phyloP scores from a whole-genome alignment of 2,329 filamentous ascomycete species.

The Cadophora gregata region DNA sequence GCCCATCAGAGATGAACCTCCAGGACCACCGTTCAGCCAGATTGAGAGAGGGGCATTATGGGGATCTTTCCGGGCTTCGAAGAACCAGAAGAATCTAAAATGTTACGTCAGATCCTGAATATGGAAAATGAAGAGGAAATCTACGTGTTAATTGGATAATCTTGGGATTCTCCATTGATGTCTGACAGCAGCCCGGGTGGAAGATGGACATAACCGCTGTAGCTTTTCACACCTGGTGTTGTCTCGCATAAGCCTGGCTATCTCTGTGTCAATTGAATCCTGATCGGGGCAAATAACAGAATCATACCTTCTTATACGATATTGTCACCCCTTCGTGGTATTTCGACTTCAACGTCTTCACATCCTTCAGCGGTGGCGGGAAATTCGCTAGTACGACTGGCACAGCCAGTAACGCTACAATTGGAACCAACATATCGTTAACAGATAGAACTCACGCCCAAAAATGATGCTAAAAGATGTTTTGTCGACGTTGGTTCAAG shows the following conservation, averaged over 20 bases:
- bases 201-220: slow-evolving; percentile 33
- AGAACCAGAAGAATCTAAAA: slow-evolving; percentile 49
- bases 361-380: not conserved
- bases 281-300: not conserved
- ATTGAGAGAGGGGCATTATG: slow-evolving; percentile 57
- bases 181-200: slow-evolving; percentile 22
- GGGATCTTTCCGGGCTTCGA: slow-evolving; percentile 51
- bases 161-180: slow-evolving; percentile 18
- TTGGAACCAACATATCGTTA: not conserved
- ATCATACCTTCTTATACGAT: slow-evolving; percentile 14
- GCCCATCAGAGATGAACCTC: slow-evolving; percentile 60
- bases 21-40: slow-evolving; percentile 70
- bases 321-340: slow-evolving; percentile 13
- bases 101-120: not conserved
- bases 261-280: not conserved
- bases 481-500: slow-evolving; percentile 2
- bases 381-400: slow-evolving; percentile 4
- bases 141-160: slow-evolving; percentile 28
- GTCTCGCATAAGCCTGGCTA: slow-evolving; percentile 29
- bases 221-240: slow-evolving; percentile 32
- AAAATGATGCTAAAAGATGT: not conserved
- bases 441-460: not conserved
- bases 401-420: not conserved
- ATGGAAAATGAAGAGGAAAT: not conserved
- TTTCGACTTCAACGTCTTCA: slow-evolving; percentile 8